Conservation (phyloP, 129 eudicot species). For the Cynara cardunculus region DNA sequence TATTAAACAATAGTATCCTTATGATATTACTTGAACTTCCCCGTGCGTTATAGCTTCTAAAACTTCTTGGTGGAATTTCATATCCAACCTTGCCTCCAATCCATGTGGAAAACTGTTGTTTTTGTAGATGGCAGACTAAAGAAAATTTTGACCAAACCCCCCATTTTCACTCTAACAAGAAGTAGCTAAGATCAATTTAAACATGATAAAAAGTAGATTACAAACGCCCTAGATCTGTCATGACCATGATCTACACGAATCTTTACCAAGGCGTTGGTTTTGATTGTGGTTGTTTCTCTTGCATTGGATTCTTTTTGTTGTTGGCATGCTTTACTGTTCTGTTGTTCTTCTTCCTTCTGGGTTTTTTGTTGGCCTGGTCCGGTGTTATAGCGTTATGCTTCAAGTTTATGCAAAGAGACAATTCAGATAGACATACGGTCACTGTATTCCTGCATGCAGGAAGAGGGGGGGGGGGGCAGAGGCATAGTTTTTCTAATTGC, state of each 20-base stretch:
- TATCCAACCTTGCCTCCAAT: not conserved
- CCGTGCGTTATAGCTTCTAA: not conserved
- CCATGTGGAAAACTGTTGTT: not conserved
- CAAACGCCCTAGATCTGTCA: not conserved
- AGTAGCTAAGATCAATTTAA: not conserved
- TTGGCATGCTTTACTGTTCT: not conserved
- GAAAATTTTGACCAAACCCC: no score
- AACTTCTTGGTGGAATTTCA: not conserved
- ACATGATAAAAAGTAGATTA: not conserved
- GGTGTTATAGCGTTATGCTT: not conserved
- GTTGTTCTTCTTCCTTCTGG: not conserved
- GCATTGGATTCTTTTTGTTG: not conserved
- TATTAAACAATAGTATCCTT: not conserved
- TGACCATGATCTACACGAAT: not conserved
- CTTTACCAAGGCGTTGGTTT: not conserved
- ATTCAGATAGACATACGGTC: no score
- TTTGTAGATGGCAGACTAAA: no score
- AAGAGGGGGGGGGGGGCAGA: no score
- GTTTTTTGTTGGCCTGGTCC: not conserved
- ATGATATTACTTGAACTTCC: not conserved
- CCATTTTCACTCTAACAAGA: not conserved
- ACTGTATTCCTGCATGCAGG: no score
- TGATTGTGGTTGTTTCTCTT: not conserved
- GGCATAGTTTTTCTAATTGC: no score
- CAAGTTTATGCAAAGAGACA: no score